These are phyloP conservation scores for Dioszegia aurantiaca DNA, from an alignment of 768 basidiomycete species.

Conservation along the genomic window DNA sequence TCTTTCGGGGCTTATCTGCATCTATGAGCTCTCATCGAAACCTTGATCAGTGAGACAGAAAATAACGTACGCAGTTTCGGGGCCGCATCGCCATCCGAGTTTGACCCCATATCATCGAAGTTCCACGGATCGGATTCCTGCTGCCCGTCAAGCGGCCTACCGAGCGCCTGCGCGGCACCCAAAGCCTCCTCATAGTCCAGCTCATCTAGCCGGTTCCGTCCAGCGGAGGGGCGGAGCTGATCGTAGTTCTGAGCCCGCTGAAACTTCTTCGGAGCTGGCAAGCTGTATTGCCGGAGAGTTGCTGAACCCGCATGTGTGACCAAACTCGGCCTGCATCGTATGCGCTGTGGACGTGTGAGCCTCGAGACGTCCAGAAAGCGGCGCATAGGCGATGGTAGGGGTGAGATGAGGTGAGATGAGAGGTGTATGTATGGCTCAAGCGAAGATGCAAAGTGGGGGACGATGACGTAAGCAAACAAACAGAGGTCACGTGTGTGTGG, in stretches of 20 bases:
- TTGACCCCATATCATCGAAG: too few species aligned
- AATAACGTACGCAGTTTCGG: not conserved
- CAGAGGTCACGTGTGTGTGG: too few species aligned
- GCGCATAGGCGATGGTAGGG: constrained; percentile 1
- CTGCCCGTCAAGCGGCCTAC: too few species aligned
- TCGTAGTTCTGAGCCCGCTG: constrained; percentile 7
- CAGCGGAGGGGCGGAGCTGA: not conserved
- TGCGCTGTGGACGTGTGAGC: constrained; percentile 28
- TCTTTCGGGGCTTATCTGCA: not conserved
- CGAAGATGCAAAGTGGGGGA: not conserved
- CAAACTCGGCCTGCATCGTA: constrained; percentile 26
- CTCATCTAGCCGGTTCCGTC: not conserved
- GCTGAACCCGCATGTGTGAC: not conserved
- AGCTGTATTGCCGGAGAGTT: not conserved
- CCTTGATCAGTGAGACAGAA: too few species aligned
- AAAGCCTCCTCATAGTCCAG: constrained; percentile 9
- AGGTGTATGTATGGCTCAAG: not conserved
- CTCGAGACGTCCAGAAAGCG: constrained; percentile 21
- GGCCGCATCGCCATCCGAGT: too few species aligned
- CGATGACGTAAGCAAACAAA: constrained; percentile 13
- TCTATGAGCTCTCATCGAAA: too few species aligned
- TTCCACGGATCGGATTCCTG: too few species aligned
- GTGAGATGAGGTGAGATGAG: not conserved
- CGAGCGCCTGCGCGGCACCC: not conserved
- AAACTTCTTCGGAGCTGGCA: constrained; percentile 2